phyloP scores from a whole-genome alignment of 208 protist genomes.

The Angomonas desouzai region DNA sequence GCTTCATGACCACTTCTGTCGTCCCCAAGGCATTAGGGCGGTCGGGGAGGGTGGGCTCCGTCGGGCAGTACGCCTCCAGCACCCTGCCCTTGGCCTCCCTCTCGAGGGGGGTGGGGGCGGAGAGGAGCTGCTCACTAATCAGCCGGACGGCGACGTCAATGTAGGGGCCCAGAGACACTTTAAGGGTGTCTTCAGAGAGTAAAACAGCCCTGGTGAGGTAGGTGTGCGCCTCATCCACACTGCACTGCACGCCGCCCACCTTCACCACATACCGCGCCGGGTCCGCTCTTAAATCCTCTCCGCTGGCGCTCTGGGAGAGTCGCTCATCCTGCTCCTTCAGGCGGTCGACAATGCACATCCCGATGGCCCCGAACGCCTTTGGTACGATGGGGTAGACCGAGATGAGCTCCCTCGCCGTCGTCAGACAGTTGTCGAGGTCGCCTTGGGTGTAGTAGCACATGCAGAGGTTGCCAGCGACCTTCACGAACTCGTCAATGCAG shows the following conservation, averaged over 20 bases:
- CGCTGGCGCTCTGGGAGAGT: conserved; percentile 16
- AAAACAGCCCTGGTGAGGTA: conserved; percentile 36
- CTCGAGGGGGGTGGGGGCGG: conserved; percentile 31
- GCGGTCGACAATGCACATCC: conserved; percentile 46
- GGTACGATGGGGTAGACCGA: conserved; percentile 43
- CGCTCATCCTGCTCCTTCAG: conserved; percentile 29
- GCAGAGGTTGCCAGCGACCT: conserved; percentile 38
- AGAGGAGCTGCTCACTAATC: conserved; percentile 45
- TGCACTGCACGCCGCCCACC: conserved; percentile 31
- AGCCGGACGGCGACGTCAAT: conserved; percentile 28
- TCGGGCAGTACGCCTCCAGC: conserved; percentile 19
- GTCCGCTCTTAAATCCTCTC: conserved; percentile 30
- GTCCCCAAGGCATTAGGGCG: conserved; percentile 11
- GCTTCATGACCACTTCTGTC: conserved; percentile 15
- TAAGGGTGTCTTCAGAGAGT: conserved; percentile 25
- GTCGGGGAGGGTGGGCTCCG: conserved; percentile 7
- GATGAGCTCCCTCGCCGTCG: conserved; percentile 32
- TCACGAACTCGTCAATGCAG: conserved; percentile 39
- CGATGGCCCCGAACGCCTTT: conserved; percentile 39
- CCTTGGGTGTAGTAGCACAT: conserved; percentile 28
- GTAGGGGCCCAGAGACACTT: conserved; percentile 32
- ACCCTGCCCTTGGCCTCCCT: conserved; percentile 22
- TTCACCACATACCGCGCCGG: conserved; percentile 30
- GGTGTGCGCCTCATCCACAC: conserved; percentile 40
- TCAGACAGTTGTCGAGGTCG: conserved; percentile 26